Percentiles rank a stretch among this genome's conserved stretches.
phyloP scores from a whole-genome alignment of 495 filamentous ascomycete species.

The Lophiotrema nucula region DNA sequence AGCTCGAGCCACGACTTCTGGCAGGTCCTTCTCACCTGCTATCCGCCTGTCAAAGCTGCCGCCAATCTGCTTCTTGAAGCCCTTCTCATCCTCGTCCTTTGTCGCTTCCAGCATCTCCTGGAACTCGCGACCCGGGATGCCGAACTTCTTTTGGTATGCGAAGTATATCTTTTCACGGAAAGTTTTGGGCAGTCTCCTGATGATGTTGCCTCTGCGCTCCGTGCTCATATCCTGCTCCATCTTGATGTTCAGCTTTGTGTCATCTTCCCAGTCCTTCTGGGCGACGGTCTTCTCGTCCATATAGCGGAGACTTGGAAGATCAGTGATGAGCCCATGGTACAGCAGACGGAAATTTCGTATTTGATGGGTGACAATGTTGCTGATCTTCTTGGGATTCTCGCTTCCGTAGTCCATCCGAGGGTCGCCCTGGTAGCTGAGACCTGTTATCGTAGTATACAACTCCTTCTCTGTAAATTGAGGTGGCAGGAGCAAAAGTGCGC shows the following conservation, averaged over 20 bases:
- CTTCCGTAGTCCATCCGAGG: conserved; percentile 84
- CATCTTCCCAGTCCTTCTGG: conserved; percentile 37
- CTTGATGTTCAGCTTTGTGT: conserved; percentile 50
- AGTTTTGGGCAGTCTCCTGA: conserved; percentile 79
- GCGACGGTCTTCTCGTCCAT: conserved; percentile 59
- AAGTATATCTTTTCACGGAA: conserved; percentile 92
- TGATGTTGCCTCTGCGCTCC: conserved; percentile 88
- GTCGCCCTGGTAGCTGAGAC: conserved; percentile 91
- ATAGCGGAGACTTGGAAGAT: conserved; percentile 83
- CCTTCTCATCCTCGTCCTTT: conserved; percentile 61
- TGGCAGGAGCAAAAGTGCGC: conserved; percentile 82
- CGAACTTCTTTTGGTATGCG: conserved; percentile 85
- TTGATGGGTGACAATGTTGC: conserved; percentile 89
- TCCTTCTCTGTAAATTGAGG: conserved; percentile 80
- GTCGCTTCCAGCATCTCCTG: conserved; percentile 76
- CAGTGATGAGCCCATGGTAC: conserved; percentile 83
- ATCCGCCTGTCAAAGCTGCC: conserved; percentile 84
- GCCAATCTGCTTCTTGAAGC: conserved; percentile 71
- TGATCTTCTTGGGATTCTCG: conserved; percentile 89
- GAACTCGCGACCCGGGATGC: conserved; percentile 80
- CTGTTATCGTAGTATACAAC: conserved; percentile 83
- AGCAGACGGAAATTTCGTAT: conserved; percentile 86
- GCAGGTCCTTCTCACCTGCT: conserved; percentile 67
- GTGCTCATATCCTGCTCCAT: conserved; percentile 90
- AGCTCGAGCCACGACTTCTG: conserved; percentile 63